Base-by-base conservation (phyloP, 1,139 yeast species). In the Yamadazyma triangularis region DNA sequence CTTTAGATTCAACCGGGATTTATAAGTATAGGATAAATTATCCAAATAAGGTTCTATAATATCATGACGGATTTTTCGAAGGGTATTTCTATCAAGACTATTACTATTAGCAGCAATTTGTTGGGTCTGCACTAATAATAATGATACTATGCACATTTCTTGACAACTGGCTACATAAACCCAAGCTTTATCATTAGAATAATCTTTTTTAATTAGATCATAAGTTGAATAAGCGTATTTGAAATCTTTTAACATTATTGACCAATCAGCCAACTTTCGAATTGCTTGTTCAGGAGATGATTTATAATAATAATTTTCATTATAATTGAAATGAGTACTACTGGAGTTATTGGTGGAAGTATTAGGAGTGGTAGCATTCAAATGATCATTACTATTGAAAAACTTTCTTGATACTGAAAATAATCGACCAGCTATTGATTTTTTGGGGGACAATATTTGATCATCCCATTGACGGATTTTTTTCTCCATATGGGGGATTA, bases 241-340 rank as follows among this genome's bases (percentile, higher is more conserved):
- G 64, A 84, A 91, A 57, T 91, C 96, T 27, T 89, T 76, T 15
- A 89, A 60, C 76, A 91, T 85, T 45, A 91, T 75, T 6, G 91
- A 79, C 87, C 95, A 87, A 54, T 91, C 98, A 0, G 95, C 97
- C 25, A 91, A 61, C 48, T 84, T 83, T 30, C 97, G 64, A 21
- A 88, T 67, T 28, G 76, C 70, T 45, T 87, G 86, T 47, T 88
- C 96, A 0, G 83, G 74, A 0, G 89, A 68, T 1, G 77, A 59
- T 29, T 73, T 73, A 32, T 70, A 61, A 51, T 84, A 85, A 38
- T 62, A 75, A 23, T 73, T 74, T 20, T 66, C 69, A n/a, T 53
- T 55, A 15, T 64, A 45, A 46, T 76, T 75, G 41, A 52, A 68
- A 15, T 32, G 28, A 23, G 20, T 7, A 18, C 9, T 18, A 18